Conservation (phyloP, 2,329 filamentous ascomycete genomes). For the Fusarium equiseti region DNA sequence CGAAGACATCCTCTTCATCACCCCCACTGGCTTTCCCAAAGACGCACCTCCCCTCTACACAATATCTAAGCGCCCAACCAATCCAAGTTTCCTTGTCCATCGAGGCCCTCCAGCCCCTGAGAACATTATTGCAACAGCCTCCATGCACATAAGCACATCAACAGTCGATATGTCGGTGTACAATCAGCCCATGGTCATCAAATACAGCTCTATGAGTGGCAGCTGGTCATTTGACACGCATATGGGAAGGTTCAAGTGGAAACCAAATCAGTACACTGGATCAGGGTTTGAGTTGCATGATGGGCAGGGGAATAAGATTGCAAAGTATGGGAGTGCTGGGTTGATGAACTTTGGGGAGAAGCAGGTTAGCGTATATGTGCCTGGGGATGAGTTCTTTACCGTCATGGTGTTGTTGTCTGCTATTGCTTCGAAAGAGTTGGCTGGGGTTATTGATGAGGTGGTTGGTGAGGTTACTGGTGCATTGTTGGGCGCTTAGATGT, state of each 20-base stretch:
- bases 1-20: slow-evolving; percentile 20
- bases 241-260: slow-evolving; percentile 48
- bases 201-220: slow-evolving; percentile 27
- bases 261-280: slow-evolving; percentile 35
- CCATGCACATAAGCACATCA: slow-evolving; percentile 33
- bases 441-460: slow-evolving; percentile 22
- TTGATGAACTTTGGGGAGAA: slow-evolving; percentile 30
- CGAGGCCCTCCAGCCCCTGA: slow-evolving; percentile 28
- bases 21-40: slow-evolving; percentile 25
- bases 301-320: slow-evolving; percentile 28
- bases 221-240: slow-evolving; percentile 34
- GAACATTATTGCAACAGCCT: slow-evolving; percentile 36
- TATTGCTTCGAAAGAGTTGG: slow-evolving; percentile 24
- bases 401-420: slow-evolving; percentile 42
- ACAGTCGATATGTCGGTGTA: slow-evolving; percentile 36
- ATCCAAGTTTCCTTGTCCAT: slow-evolving; percentile 34
- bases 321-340: slow-evolving; percentile 38
- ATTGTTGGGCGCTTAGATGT: slow-evolving; percentile 5
- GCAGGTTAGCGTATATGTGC: slow-evolving; percentile 36
- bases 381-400: slow-evolving; percentile 41
- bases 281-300: slow-evolving; percentile 36
- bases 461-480: slow-evolving; percentile 10
- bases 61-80: slow-evolving; percentile 22
- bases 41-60: slow-evolving; percentile 39
- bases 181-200: slow-evolving; percentile 38